Evolutionary conservation across 768 basidiomycete species (phyloP).

Genomic region (Xerocomellus intermedius): DNA sequence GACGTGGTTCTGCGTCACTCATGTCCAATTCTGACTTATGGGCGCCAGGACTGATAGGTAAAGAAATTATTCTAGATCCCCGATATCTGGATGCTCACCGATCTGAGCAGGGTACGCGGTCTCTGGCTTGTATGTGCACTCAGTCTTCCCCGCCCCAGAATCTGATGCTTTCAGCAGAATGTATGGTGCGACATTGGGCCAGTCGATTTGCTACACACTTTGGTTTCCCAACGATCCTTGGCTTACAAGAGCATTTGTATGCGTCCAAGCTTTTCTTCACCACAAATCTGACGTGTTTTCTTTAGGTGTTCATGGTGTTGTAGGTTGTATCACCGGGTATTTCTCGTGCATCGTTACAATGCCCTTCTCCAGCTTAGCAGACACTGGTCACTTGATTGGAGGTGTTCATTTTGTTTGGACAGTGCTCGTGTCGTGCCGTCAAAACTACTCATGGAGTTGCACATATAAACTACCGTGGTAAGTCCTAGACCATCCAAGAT

Average conservation of each 20-base stretch:
- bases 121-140: constrained; percentile 2
- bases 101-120: constrained; percentile 1
- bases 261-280: background rate
- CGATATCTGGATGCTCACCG: background rate
- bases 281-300: background rate
- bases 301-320: constrained; percentile 3
- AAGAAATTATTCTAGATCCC: background rate
- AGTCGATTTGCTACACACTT: constrained; percentile 2
- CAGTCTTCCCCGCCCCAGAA: background rate
- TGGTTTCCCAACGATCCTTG: constrained; percentile 13
- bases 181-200: constrained; percentile 15
- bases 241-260: constrained; percentile 1
- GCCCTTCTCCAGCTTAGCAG: background rate
- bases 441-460: background rate
- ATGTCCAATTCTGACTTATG: background rate
- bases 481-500: background rate
- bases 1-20: background rate
- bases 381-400: constrained; percentile 4
- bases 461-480: background rate
- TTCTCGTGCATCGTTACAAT: background rate
- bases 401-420: background rate
- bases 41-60: constrained; percentile 6
- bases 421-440: constrained; percentile 2
- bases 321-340: background rate
- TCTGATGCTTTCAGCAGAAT: background rate